Base-by-base conservation (phyloP, 768 basidiomycete species). In the Tricholoma flavovirens region DNA sequence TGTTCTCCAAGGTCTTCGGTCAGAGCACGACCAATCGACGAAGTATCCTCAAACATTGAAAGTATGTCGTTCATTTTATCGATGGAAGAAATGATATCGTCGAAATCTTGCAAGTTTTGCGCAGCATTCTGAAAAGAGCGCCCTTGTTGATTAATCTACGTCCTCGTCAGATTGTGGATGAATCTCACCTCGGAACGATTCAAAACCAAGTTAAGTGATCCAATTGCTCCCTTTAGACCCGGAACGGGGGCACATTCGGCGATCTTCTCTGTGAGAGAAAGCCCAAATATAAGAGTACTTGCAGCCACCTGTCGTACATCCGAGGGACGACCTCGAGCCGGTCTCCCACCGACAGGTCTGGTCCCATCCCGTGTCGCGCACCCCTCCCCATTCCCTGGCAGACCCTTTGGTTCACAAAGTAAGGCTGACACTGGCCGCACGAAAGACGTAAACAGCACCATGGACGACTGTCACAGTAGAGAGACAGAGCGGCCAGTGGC, bases 1-100 rank as follows among this genome's bases (percentile, higher is more conserved):
- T 58, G 56, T 52, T 60, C 60, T 14, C 60, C 60, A 6, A 60
- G 51, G 33, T 60, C 56, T 22, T 58, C 60, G 38, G 56, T 60
- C 38, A 60, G 51, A 35, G 26, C 60, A 53, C 60, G 60, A 21
- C 60, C 60, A 12, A 54, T 55, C 2, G 56, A 43, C 12, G 60
- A 57, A 11, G 54, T 56, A 26, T 57, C 56, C 19, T 60, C 60
- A 14, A 60, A 60, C 56, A 57, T 58, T 3, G 60, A 60, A 7
- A 60, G 54, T 14, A 60, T 43, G 24, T 55, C 12, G 50, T 58
- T 56, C 38, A 60, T 43, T 2, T 32, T 26, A 24, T 60, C 60
- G 12, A 60, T 56, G n/a, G 56, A 51, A 22, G 38, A 24, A 6
- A 60, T 52, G 12, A 60, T 22, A 15, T 60, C 60, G 17, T 56